Evolutionary conservation across 148 eudicot genomes (phyloP), one percentile per base, ranked within the genome.

Genomic region (Heliosperma pusillum): DNA sequence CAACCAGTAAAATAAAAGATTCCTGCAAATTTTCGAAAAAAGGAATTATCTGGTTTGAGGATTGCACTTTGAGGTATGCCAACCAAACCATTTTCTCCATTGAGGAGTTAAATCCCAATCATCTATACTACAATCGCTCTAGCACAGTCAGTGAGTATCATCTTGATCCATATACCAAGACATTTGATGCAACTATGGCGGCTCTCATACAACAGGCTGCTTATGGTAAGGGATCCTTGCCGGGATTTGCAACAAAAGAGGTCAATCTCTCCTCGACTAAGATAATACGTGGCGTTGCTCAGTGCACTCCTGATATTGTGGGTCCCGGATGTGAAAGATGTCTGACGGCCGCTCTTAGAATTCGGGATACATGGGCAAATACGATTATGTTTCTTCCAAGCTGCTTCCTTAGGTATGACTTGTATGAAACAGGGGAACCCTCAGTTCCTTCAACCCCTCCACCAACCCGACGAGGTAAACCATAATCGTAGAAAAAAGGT

Each of bases 351-450:
- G 79, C 75, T 27, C 59, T 50, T 13, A 69, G 22, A 11, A 21
- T 22, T 2, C 47, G 60, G 70, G 9, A 11, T 47, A 0, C 24
- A 50, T 74, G 78, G 78, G 25, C 30, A 7, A 13, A 11, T 25
- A 74, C 64, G 20, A 69, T 26, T 25, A 57, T 74, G 75, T 74
- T 68, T 85, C 81, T 27, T 81, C 86, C 73, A 70, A 85, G 81
- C 60, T 87, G 80, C 81, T 24, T 60, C 7, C 19, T 84, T 36
- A 77, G 76, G 55, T 72, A 78, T 42, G 73, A 79, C 58, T 16
- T 67, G 60, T 45, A 44, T 73, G 77, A 57, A 47, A 4, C 70
- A 4, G n/a, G 20, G 7, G 22, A 11, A 19, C 10, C 57, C 47
- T 5, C 71, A 40, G 15, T 50, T 52, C 5, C 53, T 11, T 6